Conservation (phyloP, 305 asterid species). For the Rubia balearica region DNA sequence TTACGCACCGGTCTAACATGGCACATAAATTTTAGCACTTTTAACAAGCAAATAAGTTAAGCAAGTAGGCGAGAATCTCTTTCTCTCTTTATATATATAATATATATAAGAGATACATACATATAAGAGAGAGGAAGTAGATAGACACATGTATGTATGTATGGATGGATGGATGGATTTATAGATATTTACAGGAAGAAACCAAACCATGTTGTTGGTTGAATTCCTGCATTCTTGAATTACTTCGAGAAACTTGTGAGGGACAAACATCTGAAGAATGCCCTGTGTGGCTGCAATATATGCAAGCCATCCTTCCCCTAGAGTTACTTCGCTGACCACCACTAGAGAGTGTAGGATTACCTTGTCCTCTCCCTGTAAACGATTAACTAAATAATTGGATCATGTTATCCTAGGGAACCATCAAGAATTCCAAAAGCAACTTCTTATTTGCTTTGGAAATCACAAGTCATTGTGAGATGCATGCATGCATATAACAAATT, state of each 20-base stretch:
- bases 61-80: neutral
- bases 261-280: conserved; percentile 46
- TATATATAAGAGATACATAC: too few relatives aligned
- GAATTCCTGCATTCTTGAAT: conserved; percentile 37
- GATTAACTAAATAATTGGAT: conserved; percentile 10
- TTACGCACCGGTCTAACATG: neutral
- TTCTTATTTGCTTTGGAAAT: neutral
- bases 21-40: neutral
- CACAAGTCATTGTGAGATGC: neutral
- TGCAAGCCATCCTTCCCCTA: conserved; percentile 46
- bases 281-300: conserved; percentile 50
- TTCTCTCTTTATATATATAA: neutral
- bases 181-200: neutral
- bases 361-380: conserved; percentile 68
- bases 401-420: neutral
- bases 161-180: too few relatives aligned
- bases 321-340: conserved; percentile 49
- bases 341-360: conserved; percentile 42
- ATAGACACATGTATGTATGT: neutral
- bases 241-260: conserved; percentile 42
- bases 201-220: conserved; percentile 48
- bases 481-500: neutral
- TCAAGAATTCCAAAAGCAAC: neutral
- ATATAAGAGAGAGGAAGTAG: neutral
- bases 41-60: neutral